These are phyloP conservation scores for Cenococcum geophilum DNA, from an alignment of 495 filamentous ascomycete genomes.

Conservation along the genomic window DNA sequence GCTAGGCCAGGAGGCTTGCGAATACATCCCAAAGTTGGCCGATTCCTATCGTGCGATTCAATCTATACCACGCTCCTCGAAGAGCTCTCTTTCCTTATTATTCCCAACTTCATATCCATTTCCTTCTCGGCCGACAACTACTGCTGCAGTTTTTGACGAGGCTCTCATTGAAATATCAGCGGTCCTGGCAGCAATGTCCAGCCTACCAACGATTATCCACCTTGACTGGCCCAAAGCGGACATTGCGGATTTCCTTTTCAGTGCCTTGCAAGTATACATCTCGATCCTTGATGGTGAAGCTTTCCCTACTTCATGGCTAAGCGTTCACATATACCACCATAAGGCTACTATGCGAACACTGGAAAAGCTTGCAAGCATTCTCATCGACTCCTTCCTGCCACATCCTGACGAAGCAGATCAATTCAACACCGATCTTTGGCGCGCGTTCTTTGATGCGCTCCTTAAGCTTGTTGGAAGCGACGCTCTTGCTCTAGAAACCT, in stretches of 20 bases:
- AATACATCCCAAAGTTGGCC: constrained; percentile 84
- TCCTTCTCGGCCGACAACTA: constrained; percentile 61
- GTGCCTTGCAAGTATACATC: constrained; percentile 73
- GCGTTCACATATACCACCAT: constrained; percentile 90
- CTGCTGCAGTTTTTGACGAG: constrained; percentile 69
- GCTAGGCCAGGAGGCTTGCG: constrained; percentile 71
- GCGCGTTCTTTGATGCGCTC: constrained; percentile 81
- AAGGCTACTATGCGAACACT: constrained; percentile 81
- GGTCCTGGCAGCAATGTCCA: constrained; percentile 73
- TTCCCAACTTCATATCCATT: constrained; percentile 92
- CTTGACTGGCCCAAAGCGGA: constrained; percentile 69
- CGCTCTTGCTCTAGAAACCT: constrained; percentile 86
- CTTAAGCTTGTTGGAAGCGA: constrained; percentile 84
- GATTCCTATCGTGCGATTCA: constrained; percentile 79
- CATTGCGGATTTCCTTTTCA: constrained; percentile 64
- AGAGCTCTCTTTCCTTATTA: constrained; percentile 69
- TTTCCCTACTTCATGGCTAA: constrained; percentile 86
- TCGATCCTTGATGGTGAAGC: constrained; percentile 85
- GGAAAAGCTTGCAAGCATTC: constrained; percentile 71
- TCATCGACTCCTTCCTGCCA: constrained; percentile 74
- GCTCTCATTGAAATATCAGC: constrained; percentile 83
- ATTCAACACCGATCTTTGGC: constrained; percentile 93
- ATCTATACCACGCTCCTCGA: constrained; percentile 54
- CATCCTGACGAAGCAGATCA: constrained; percentile 84
- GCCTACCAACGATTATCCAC: constrained; percentile 59